Evolutionary conservation across 2,329 filamentous ascomycete species (phyloP), one percentile per base, ranked within the genome.

Genomic region (Botryotinia convoluta): DNA sequence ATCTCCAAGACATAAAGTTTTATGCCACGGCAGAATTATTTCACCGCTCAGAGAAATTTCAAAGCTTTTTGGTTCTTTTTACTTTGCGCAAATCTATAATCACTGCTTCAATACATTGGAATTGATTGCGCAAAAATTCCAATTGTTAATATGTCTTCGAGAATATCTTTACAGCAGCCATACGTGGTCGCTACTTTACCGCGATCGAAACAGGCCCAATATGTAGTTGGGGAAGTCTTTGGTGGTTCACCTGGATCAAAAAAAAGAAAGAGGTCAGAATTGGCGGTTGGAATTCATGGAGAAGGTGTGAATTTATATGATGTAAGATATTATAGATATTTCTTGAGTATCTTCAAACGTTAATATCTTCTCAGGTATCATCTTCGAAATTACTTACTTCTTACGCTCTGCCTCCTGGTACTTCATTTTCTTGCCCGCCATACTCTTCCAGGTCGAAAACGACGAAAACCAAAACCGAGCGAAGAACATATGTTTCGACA

Each of bases 231-330:
- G 76, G 88, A 91, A 75, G 88, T 91, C 54, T 89, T 87, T 77
- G 88, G 89, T 75, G 87, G 88, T 80, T 84, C 85, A 76, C 84
- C 87, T 69, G 87, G 86, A 35, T 85, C 85, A 45, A 89, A 87
- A 82, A 90, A 88, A 82, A 86, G 87, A 77, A 90, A 90, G 82
- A 86, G 90, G 77, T 85, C 89, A 16, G 90, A 92, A 79, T 80
- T 92, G 65, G 87, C 86, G 16, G 87, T 91, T 42, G 90, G 89
- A 32, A 86, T 89, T 78, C 88, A 92, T 80, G 90, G 90, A 74
- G 89, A 91, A 79, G 87, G 88, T 6, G 84, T 90, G 4, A 91
- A 90, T 77, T 86, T 92, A 60, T 92, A 92, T 78, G 88, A 91
- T 84, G 88, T 90, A 77, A 77, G 87, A 44, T 60, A 48, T 62